phyloP scores from a whole-genome alignment of 2,329 filamentous ascomycete species.

The Geosmithia putterillii region DNA sequence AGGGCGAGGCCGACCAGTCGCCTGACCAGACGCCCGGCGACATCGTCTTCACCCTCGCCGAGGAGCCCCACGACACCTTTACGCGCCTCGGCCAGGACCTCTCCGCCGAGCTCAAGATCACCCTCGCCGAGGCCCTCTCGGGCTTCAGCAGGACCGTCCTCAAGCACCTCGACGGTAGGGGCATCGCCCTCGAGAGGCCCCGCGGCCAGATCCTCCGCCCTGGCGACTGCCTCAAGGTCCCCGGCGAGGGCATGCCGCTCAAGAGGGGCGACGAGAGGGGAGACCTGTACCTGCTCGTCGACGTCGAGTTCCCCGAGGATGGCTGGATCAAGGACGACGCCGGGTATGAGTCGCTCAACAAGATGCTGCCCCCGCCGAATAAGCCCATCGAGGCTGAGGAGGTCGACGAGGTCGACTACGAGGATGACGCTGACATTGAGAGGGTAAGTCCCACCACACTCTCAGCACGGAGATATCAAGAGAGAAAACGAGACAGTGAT shows the following conservation, averaged over 20 bases:
- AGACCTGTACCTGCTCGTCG: constrained; percentile 76
- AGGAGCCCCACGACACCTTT: constrained; percentile 73
- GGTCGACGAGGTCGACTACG: constrained; percentile 78
- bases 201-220: constrained; percentile 75
- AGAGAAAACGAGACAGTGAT: too few relatives aligned
- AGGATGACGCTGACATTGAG: constrained; percentile 72
- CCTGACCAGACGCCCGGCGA: constrained; percentile 85
- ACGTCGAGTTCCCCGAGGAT: constrained; percentile 80
- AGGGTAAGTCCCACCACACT: constrained; percentile 48
- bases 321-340: constrained; percentile 69
- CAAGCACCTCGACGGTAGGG: constrained; percentile 86
- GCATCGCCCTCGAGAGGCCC: constrained; percentile 69
- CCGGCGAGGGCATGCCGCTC: constrained; percentile 86
- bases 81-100: constrained; percentile 75
- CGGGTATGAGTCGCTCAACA: constrained; percentile 56
- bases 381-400: constrained; percentile 56
- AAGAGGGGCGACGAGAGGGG: constrained; percentile 77
- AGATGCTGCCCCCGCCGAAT: constrained; percentile 58
- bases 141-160: constrained; percentile 87
- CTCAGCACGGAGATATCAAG: too few relatives aligned
- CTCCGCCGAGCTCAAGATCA: constrained; percentile 68
- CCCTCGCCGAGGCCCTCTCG: constrained; percentile 69
- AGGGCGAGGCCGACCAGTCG: constrained; percentile 87
- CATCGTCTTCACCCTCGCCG: constrained; percentile 78
- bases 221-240: constrained; percentile 72